phyloP scores from a whole-genome alignment of 1,284 basidiomycete species.

The Ustilago loliicola region DNA sequence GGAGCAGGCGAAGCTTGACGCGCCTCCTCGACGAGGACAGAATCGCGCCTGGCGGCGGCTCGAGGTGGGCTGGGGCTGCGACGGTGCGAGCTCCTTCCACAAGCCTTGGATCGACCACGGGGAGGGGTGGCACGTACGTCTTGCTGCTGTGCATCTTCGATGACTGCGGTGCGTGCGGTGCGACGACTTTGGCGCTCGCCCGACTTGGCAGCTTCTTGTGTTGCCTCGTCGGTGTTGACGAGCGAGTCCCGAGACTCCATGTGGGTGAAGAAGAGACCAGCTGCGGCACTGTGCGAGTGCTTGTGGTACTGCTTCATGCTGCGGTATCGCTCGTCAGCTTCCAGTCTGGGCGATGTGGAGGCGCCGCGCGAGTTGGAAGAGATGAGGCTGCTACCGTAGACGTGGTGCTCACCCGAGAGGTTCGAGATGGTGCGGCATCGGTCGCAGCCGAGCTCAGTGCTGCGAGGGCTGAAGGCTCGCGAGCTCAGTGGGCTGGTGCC shows the following conservation, averaged over 20 bases:
- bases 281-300: slow-evolving; percentile 59
- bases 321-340: slow-evolving; percentile 38
- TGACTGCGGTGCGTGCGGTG: slow-evolving; percentile 7
- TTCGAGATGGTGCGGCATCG: slow-evolving; percentile 55
- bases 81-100: slow-evolving; percentile 54
- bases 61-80: slow-evolving; percentile 59
- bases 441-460: slow-evolving; percentile 47
- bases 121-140: slow-evolving; percentile 47
- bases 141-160: slow-evolving; percentile 26
- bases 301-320: slow-evolving; percentile 54
- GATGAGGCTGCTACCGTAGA: slow-evolving; percentile 43
- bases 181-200: slow-evolving; percentile 31
- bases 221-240: slow-evolving; percentile 8
- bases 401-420: slow-evolving; percentile 44
- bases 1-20: slow-evolving; percentile 25
- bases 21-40: slow-evolving; percentile 7
- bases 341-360: slow-evolving; percentile 34
- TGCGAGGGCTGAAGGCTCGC: slow-evolving; percentile 43
- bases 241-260: slow-evolving; percentile 35
- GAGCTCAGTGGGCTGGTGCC: slow-evolving; percentile 46
- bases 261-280: slow-evolving; percentile 54
- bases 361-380: slow-evolving; percentile 38
- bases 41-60: slow-evolving; percentile 49
- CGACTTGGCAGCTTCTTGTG: not conserved
- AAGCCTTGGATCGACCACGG: slow-evolving; percentile 57